Conservation (phyloP, 495 filamentous ascomycete genomes). For the Daldinia grandis region DNA sequence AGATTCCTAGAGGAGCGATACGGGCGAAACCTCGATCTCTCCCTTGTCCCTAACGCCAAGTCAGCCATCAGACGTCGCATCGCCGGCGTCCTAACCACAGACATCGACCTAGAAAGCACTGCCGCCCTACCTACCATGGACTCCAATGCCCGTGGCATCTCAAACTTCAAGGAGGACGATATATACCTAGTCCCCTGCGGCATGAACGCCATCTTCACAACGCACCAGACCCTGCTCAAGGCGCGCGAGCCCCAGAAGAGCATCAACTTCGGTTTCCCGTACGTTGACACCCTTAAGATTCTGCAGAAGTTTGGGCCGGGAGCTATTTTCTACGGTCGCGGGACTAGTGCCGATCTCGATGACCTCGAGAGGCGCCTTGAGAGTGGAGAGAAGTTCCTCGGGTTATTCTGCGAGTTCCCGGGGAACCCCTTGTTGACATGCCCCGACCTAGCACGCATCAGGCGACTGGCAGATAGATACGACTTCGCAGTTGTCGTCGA, state of each 20-base stretch:
- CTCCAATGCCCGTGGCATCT: slow-evolving; percentile 63
- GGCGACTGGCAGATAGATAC: slow-evolving; percentile 78
- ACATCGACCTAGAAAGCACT: slow-evolving; percentile 66
- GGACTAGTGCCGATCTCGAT: slow-evolving; percentile 81
- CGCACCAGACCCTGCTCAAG: slow-evolving; percentile 75
- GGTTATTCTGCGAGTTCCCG: slow-evolving; percentile 93
- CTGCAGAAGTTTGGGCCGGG: slow-evolving; percentile 94
- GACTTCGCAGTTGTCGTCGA: slow-evolving; percentile 92
- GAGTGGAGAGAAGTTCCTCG: slow-evolving; percentile 79
- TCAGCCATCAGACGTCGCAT: slow-evolving; percentile 86
- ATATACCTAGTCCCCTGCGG: slow-evolving; percentile 88
- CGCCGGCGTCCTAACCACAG: slow-evolving; percentile 80
- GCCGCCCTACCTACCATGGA: slow-evolving; percentile 49
- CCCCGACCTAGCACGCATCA: slow-evolving; percentile 83
- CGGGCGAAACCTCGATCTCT: slow-evolving; percentile 85
- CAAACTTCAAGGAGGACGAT: slow-evolving; percentile 83
- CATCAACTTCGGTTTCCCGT: slow-evolving; percentile 86
- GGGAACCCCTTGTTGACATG: slow-evolving; percentile 89
- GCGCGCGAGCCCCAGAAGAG: slow-evolving; percentile 69
- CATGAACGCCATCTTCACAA: slow-evolving; percentile 94
- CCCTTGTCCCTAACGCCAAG: slow-evolving; percentile 81
- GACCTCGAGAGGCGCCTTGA: slow-evolving; percentile 78
- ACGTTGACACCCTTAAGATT: slow-evolving; percentile 95
- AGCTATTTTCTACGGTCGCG: slow-evolving; percentile 88
- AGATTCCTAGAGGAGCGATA: slow-evolving; percentile 95